Evolutionary conservation across 257 asterid species (phyloP).

Genomic region (Gynochthodes officinalis): DNA sequence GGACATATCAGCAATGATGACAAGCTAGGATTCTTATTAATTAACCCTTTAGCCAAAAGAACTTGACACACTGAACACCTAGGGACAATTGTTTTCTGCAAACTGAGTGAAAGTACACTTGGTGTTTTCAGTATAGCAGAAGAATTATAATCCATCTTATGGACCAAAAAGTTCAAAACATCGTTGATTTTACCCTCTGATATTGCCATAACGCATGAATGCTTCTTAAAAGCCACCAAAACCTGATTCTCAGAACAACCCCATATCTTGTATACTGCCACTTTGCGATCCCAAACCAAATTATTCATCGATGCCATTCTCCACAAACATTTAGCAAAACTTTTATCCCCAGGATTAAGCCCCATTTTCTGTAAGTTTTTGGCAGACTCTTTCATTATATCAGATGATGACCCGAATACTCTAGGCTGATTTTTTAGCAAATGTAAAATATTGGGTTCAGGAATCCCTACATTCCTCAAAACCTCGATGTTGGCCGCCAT

Average conservation of each 20-base stretch:
- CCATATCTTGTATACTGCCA: constrained; percentile 20
- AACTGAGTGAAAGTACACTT: neutral
- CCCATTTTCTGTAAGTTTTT: constrained; percentile 24
- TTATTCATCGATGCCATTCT: constrained; percentile 9
- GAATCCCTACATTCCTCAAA: constrained; percentile 19
- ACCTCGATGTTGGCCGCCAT: constrained; percentile 14
- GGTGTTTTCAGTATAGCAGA: neutral
- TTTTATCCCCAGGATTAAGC: constrained; percentile 14
- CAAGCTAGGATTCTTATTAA: neutral
- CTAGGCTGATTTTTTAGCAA: constrained; percentile 5
- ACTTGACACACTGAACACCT: constrained; percentile 16
- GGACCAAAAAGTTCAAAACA: constrained; percentile 21
- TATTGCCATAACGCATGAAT: constrained; percentile 14
- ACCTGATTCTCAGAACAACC: constrained; percentile 28
- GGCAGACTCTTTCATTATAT: constrained; percentile 7
- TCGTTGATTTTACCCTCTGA: constrained; percentile 18
- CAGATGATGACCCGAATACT: neutral
- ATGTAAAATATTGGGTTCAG: constrained; percentile 3
- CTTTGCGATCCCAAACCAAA: constrained; percentile 10
- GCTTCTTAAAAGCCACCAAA: constrained; percentile 12
- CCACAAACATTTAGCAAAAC: constrained; percentile 20
- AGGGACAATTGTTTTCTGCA: constrained; percentile 24
- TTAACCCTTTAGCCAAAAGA: constrained; percentile 13
- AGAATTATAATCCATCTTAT: constrained; percentile 22
- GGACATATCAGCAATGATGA: neutral